phyloP scores from a whole-genome alignment of 2,329 filamentous ascomycete species.

The Bisporella sp. region DNA sequence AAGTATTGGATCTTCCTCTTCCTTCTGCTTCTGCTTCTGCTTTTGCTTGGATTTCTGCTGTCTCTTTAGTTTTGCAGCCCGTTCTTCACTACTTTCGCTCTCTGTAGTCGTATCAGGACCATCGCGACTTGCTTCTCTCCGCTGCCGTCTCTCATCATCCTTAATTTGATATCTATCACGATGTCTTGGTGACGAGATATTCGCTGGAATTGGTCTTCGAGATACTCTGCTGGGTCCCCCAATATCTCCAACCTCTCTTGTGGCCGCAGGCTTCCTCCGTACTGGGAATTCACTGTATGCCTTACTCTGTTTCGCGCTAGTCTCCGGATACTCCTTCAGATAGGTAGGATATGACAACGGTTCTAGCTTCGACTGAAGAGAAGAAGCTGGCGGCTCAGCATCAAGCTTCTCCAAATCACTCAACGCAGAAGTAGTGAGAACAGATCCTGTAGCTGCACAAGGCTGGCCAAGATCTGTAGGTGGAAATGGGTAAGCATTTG shows the following conservation, averaged over 20 bases:
- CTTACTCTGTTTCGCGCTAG: conserved; percentile 18
- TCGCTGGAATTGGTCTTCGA: conserved; percentile 28
- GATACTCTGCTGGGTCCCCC: conserved; percentile 11
- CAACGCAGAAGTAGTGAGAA: conserved; percentile 16
- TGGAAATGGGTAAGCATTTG: conserved; percentile 26
- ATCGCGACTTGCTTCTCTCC: conserved; percentile 14
- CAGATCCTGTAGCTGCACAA: conserved; percentile 20
- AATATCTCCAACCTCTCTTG: not conserved
- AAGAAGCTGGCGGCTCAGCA: conserved; percentile 18
- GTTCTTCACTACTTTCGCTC: conserved; percentile 20
- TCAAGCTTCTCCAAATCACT: conserved; percentile 22
- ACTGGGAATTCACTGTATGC: conserved; percentile 19
- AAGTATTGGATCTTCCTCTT: conserved; percentile 27
- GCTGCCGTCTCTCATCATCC: conserved; percentile 17
- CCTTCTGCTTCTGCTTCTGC: conserved; percentile 21
- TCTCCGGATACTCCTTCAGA: conserved; percentile 29
- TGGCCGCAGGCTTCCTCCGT: conserved; percentile 20
- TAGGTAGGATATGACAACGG: conserved; percentile 30
- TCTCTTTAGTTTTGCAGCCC: conserved; percentile 18
- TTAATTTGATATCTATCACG: conserved; percentile 19
- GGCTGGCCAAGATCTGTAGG: conserved; percentile 22
- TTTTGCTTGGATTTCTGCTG: conserved; percentile 7
- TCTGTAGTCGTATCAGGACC: conserved; percentile 24
- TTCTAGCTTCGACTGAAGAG: conserved; percentile 27
- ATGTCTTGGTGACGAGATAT: conserved; percentile 26